Conservation (phyloP, 805 yeast species). For the Zygoascus bituminiphila region DNA sequence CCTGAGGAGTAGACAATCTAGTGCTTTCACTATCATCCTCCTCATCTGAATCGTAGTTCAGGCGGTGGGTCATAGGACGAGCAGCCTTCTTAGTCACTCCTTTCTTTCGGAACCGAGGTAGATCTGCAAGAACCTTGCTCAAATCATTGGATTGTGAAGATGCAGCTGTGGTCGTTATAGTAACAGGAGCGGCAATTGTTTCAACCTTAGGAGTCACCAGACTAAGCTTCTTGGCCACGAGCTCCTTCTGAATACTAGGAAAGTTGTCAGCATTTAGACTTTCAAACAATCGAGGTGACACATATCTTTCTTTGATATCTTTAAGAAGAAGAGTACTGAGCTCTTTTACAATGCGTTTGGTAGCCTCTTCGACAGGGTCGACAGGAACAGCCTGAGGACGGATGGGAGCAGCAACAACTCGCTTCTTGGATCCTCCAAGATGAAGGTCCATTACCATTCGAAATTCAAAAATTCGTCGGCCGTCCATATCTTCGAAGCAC, state of each 20-base stretch:
- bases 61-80: conserved; percentile 26
- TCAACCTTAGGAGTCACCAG: not conserved
- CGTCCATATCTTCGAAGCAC: conserved; percentile 56
- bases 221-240: not conserved
- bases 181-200: not conserved
- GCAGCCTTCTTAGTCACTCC: conserved; percentile 11
- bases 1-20: conserved; percentile 2
- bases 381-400: not conserved
- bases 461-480: conserved; percentile 40
- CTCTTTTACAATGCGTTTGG: conserved; percentile 50
- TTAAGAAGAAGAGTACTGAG: conserved; percentile 53
- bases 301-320: conserved; percentile 64
- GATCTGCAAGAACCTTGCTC: conserved; percentile 14
- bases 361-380: conserved; percentile 48
- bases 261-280: conserved; percentile 41
- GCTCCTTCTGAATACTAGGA: not conserved
- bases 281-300: conserved; percentile 61
- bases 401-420: conserved; percentile 16
- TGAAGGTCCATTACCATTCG: conserved; percentile 49
- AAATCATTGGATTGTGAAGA: conserved; percentile 1
- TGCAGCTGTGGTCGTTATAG: conserved; percentile 1
- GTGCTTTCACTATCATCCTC: conserved; percentile 13
- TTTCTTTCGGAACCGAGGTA: conserved; percentile 25
- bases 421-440: conserved; percentile 19
- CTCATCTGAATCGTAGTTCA: conserved; percentile 23